Percentiles rank a stretch among this genome's conserved stretches.
Evolutionary conservation across 331 rosid species (phyloP).

Genomic region (Malus hybrid): DNA sequence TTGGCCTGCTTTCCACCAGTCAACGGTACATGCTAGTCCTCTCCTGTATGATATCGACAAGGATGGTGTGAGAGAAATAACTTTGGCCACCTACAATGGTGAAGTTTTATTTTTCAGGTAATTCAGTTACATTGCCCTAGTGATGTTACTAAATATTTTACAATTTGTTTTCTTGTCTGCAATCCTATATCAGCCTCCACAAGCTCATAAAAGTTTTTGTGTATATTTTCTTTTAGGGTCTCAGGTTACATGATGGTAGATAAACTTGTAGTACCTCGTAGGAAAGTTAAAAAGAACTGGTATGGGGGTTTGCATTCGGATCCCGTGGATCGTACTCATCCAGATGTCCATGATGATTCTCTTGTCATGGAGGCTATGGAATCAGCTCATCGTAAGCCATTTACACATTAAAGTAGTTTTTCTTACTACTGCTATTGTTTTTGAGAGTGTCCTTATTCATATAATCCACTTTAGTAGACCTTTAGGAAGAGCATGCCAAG

Average conservation of each 20-base stretch:
- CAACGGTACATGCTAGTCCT: slow-evolving; percentile 96
- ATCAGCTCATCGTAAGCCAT: slow-evolving; percentile 47
- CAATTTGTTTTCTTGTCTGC: neutral
- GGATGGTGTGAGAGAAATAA: slow-evolving; percentile 95
- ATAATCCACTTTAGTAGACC: neutral
- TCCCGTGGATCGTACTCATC: slow-evolving; percentile 84
- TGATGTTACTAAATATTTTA: neutral
- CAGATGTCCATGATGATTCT: slow-evolving; percentile 78
- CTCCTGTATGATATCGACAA: slow-evolving; percentile 89
- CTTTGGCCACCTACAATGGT: slow-evolving; percentile 93
- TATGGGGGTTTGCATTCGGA: slow-evolving; percentile 59
- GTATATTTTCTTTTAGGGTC: slow-evolving; percentile 46
- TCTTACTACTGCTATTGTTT: neutral
- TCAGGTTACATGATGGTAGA: slow-evolving; percentile 97
- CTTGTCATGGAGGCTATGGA: slow-evolving; percentile 54
- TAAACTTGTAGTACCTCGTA: slow-evolving; percentile 81
- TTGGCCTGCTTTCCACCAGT: slow-evolving; percentile 99
- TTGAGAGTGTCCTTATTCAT: neutral
- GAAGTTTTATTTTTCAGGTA: slow-evolving; percentile 98
- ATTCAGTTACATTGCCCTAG: slow-evolving; percentile 4
- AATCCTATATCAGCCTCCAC: neutral
- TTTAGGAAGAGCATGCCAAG: slow-evolving; percentile 11
- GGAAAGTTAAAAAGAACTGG: slow-evolving; percentile 78
- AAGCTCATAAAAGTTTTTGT: neutral
- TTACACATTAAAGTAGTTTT: slow-evolving; percentile 2